Percentiles rank a stretch among this genome's conserved stretches.
These are phyloP conservation scores for Lodderomyces orthopsilosis DNA, from an alignment of 1,139 yeast species.

Conservation along the genomic window DNA sequence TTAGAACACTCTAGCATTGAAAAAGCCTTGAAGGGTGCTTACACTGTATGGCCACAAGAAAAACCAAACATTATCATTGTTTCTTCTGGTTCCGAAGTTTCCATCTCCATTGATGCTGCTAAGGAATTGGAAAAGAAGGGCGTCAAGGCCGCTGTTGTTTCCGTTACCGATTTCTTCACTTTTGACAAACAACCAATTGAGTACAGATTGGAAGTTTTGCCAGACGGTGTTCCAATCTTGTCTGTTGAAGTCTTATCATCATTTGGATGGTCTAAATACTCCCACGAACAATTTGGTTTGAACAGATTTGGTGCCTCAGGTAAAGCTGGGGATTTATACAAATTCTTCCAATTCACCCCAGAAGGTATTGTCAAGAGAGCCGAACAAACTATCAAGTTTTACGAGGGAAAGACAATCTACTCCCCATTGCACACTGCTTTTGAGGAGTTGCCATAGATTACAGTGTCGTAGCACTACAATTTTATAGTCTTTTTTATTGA, in stretches of 20 bases:
- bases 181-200: constrained; percentile 80
- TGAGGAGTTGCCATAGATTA: constrained; percentile 8
- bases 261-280: constrained; percentile 90
- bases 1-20: constrained; percentile 90
- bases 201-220: constrained; percentile 83
- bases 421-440: constrained; percentile 87
- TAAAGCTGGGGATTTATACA: constrained; percentile 79
- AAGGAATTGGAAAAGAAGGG: constrained; percentile 61
- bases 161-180: constrained; percentile 89
- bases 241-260: constrained; percentile 94
- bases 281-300: constrained; percentile 96
- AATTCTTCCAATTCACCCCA: constrained; percentile 85
- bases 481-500: not conserved
- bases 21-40: constrained; percentile 95
- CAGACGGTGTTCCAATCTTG: constrained; percentile 90
- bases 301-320: constrained; percentile 98
- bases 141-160: constrained; percentile 76
- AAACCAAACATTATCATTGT: constrained; percentile 78
- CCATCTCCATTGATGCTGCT: constrained; percentile 78
- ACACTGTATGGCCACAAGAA: constrained; percentile 61
- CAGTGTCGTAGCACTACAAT: not conserved
- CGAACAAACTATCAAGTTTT: constrained; percentile 72
- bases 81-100: constrained; percentile 96
- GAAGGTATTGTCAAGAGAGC: constrained; percentile 93
- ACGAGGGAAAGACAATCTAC: constrained; percentile 67